phyloP scores from a whole-genome alignment of 345 rosid species.

The Iberis pinnata region DNA sequence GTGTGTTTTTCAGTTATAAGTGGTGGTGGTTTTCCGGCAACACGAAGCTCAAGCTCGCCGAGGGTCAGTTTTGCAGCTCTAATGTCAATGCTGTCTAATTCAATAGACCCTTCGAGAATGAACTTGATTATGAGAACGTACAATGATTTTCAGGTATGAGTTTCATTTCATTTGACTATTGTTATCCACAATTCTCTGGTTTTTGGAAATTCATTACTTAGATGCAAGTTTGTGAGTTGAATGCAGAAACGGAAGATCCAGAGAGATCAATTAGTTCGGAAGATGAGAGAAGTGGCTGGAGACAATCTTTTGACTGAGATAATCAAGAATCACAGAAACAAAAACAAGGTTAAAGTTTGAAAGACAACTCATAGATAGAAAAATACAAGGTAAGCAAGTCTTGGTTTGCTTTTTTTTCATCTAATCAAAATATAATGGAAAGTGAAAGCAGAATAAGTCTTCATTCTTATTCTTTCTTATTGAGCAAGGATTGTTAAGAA shows the following conservation, averaged over 20 bases:
- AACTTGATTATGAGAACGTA: slow-evolving; percentile 38
- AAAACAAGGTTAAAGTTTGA: slow-evolving; percentile 18
- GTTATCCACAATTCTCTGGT: background rate
- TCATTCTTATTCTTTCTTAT: slow-evolving; percentile 27
- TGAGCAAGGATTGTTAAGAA: slow-evolving; percentile 18
- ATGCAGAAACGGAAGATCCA: slow-evolving; percentile 27
- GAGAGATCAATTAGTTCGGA: slow-evolving; percentile 26
- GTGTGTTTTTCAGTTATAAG: slow-evolving; percentile 12
- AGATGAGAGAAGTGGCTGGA: slow-evolving; percentile 31
- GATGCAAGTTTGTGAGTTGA: background rate
- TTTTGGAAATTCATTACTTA: background rate
- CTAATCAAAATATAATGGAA: slow-evolving; percentile 16
- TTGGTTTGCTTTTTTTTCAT: background rate
- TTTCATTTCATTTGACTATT: background rate
- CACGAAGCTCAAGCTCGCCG: slow-evolving; percentile 59
- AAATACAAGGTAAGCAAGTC: background rate
- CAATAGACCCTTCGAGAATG: slow-evolving; percentile 36
- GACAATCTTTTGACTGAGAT: slow-evolving; percentile 26
- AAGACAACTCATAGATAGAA: no score
- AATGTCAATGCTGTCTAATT: slow-evolving; percentile 47
- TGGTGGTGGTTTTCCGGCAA: slow-evolving; percentile 9
- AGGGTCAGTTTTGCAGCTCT: slow-evolving; percentile 62
- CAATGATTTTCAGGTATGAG: slow-evolving; percentile 38
- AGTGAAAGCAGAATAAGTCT: slow-evolving; percentile 5
- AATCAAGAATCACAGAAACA: slow-evolving; percentile 24